These are phyloP conservation scores for Solanum appendiculatum DNA, from an alignment of 257 asterid genomes.

Conservation along the genomic window DNA sequence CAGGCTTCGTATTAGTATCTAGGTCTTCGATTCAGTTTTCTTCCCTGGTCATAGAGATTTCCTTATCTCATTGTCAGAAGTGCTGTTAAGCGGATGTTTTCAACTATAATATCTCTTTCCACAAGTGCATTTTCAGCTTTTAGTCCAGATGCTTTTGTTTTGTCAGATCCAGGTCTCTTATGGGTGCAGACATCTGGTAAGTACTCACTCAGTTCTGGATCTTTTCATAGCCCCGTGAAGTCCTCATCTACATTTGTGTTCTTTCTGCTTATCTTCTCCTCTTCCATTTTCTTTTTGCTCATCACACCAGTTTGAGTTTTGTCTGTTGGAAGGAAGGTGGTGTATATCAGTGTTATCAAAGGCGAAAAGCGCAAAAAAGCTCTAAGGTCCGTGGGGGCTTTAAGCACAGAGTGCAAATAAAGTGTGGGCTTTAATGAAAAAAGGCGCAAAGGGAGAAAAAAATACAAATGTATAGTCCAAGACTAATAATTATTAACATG, in stretches of 20 bases:
- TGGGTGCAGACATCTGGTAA: not conserved
- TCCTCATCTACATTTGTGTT: not conserved
- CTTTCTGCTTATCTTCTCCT: not conserved
- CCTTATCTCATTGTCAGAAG: no score
- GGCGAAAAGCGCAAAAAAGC: no score
- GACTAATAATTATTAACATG: no score
- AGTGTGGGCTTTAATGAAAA: no score
- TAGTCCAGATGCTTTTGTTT: not conserved
- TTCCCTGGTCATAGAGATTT: not conserved
- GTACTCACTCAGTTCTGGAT: not conserved
- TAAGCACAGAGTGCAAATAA: no score
- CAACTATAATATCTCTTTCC: not conserved
- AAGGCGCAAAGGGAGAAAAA: no score
- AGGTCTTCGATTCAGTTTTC: not conserved
- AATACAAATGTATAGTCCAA: no score
- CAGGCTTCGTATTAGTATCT: not conserved
- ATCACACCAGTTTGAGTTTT: not conserved
- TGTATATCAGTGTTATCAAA: no score
- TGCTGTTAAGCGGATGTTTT: not conserved
- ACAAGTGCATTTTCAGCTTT: not conserved
- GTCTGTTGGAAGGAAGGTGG: not conserved
- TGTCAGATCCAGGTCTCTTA: not conserved
- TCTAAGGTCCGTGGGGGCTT: no score
- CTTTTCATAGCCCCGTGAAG: not conserved
- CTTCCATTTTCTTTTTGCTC: not conserved